phyloP scores from a whole-genome alignment of 148 eudicot species.

The Chenopodium album region DNA sequence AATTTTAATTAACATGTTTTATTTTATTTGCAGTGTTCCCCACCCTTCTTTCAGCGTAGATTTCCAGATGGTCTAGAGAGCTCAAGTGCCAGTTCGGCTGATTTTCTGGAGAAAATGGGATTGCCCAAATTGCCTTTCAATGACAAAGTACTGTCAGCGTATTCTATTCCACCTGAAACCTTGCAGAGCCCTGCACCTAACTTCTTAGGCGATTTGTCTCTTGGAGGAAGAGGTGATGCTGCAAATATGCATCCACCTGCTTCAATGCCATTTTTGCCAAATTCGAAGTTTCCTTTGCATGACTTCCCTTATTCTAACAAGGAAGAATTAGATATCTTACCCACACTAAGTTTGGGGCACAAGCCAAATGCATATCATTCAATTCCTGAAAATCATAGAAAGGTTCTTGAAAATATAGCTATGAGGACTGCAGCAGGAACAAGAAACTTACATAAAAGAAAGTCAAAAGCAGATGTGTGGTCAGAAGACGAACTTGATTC shows the following conservation, averaged over 20 bases:
- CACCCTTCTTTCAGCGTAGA: slow-evolving; percentile 42
- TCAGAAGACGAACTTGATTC: slow-evolving; percentile 92
- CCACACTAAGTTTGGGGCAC: slow-evolving; percentile 59
- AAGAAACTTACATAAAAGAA: slow-evolving; percentile 53
- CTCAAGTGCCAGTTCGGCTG: slow-evolving; percentile 45
- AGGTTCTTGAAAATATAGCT: slow-evolving; percentile 84
- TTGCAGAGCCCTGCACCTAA: slow-evolving; percentile 47
- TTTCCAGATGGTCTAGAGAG: slow-evolving; percentile 45
- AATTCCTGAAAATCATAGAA: slow-evolving; percentile 80
- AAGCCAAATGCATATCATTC: slow-evolving; percentile 46
- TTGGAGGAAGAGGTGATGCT: slow-evolving; percentile 55
- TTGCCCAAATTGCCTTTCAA: slow-evolving; percentile 77
- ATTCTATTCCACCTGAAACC: slow-evolving; percentile 44
- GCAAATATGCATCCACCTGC: slow-evolving; percentile 39
- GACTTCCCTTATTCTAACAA: slow-evolving; percentile 41
- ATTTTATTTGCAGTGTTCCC: slow-evolving; percentile 55
- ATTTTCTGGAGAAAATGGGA: slow-evolving; percentile 58
- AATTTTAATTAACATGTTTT: neutral
- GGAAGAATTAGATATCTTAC: slow-evolving; percentile 53
- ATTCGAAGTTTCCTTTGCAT: slow-evolving; percentile 47
- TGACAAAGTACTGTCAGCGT: slow-evolving; percentile 52
- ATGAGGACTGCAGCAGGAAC: slow-evolving; percentile 71
- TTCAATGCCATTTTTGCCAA: slow-evolving; percentile 54
- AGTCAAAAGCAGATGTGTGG: slow-evolving; percentile 68
- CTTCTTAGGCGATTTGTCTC: slow-evolving; percentile 59